These are phyloP conservation scores for Coniochaeta pulveracea DNA, from an alignment of 2,329 filamentous ascomycete genomes.

Conservation along the genomic window DNA sequence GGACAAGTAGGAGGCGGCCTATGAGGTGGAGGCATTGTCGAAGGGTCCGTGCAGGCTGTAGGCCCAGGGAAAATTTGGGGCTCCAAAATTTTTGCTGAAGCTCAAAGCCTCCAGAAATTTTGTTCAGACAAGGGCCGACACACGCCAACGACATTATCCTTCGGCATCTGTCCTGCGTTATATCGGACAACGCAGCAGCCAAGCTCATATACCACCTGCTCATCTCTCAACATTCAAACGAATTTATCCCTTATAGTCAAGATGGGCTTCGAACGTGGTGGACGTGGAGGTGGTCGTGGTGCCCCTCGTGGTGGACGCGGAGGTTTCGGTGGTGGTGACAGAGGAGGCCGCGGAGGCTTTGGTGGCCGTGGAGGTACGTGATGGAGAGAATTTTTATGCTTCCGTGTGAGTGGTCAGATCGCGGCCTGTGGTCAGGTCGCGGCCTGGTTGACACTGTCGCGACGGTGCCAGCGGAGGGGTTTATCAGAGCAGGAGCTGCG, in stretches of 20 bases:
- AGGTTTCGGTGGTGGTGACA: conserved; percentile 20
- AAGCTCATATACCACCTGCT: neutral
- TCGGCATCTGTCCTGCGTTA: neutral
- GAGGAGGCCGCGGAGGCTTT: conserved; percentile 15
- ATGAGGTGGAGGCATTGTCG: too few relatives aligned
- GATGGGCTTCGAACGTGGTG: conserved; percentile 34
- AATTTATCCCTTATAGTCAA: too few relatives aligned
- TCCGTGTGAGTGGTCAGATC: too few relatives aligned
- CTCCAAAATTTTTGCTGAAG: conserved; percentile 4
- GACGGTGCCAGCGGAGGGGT: too few relatives aligned
- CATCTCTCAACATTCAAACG: neutral
- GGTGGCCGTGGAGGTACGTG: conserved; percentile 23
- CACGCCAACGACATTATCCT: neutral
- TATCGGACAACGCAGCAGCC: neutral
- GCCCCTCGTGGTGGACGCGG: conserved; percentile 20
- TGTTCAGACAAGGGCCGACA: neutral
- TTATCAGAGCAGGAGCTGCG: too few relatives aligned
- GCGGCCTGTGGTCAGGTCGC: too few relatives aligned
- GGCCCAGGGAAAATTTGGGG: conserved; percentile 4
- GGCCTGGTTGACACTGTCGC: too few relatives aligned
- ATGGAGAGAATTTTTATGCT: too few relatives aligned
- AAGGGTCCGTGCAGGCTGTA: too few relatives aligned
- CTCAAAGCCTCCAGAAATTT: conserved; percentile 1
- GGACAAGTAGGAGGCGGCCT: too few relatives aligned
- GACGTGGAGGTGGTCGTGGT: conserved; percentile 22